phyloP scores from a whole-genome alignment of 2,329 filamentous ascomycete species.

The Pestalotiopsis sp. region DNA sequence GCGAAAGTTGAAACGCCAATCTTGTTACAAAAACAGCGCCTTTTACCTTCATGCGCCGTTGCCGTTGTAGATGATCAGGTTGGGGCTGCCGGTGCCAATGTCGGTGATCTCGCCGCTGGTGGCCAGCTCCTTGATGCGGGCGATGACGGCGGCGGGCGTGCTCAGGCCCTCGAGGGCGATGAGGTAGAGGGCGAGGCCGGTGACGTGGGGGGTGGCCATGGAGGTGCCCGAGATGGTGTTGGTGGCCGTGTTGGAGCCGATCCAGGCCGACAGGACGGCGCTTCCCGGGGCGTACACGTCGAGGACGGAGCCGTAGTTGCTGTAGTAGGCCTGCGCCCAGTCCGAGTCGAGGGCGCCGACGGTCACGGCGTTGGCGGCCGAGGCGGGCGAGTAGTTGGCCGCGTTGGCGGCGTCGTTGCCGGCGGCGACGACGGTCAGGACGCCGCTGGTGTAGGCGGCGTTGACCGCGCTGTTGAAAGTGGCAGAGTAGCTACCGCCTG shows the following conservation, averaged over 20 bases:
- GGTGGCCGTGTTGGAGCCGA: conserved; percentile 31
- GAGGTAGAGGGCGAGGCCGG: conserved; percentile 46
- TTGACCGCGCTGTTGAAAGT: conserved; percentile 46
- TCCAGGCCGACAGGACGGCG: conserved; percentile 35
- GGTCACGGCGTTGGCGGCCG: conserved; percentile 48
- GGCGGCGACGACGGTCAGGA: conserved; percentile 58
- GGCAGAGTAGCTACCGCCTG: conserved; percentile 1
- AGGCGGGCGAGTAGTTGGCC: conserved; percentile 46
- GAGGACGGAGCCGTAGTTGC: conserved; percentile 33
- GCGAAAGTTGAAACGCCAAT: background rate
- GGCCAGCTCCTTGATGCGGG: conserved; percentile 6
- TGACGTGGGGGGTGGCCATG: conserved; percentile 48
- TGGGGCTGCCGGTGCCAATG: conserved; percentile 5
- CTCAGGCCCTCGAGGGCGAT: conserved; percentile 9
- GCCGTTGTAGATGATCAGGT: conserved; percentile 9
- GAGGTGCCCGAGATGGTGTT: conserved; percentile 42
- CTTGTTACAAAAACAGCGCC: background rate
- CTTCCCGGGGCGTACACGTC: conserved; percentile 36
- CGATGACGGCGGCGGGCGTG: conserved; percentile 7
- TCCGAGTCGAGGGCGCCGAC: conserved; percentile 47
- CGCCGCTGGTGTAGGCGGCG: conserved; percentile 42
- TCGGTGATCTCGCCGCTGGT: conserved; percentile 9
- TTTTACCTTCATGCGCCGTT: background rate
- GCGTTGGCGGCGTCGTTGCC: conserved; percentile 48
- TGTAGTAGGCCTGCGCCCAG: conserved; percentile 38